Conservation (phyloP, 2,329 filamentous ascomycete genomes). For the Cladosporium sp. region DNA sequence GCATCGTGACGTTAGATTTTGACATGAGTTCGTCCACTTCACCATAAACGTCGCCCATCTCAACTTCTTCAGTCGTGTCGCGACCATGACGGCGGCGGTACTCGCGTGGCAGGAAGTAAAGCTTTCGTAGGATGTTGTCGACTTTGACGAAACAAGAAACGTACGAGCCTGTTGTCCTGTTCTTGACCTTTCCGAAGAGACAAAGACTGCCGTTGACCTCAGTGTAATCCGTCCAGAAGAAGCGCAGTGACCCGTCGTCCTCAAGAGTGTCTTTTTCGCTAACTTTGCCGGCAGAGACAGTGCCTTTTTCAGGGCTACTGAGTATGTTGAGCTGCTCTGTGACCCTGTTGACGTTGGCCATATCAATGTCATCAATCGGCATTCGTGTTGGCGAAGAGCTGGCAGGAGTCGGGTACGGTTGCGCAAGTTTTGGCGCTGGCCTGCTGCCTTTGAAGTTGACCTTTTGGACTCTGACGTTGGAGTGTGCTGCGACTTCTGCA, state of each 20-base stretch:
- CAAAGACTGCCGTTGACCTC: slow-evolving; percentile 90
- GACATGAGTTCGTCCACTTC: slow-evolving; percentile 90
- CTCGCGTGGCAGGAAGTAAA: slow-evolving; percentile 88
- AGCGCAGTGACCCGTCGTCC: slow-evolving; percentile 83
- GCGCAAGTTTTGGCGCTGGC: slow-evolving; percentile 71
- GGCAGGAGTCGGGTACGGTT: slow-evolving; percentile 69
- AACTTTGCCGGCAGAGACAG: slow-evolving; percentile 73
- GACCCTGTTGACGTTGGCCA: slow-evolving; percentile 87
- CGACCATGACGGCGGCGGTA: slow-evolving; percentile 60
- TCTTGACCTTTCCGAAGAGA: slow-evolving; percentile 92
- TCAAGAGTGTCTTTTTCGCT: slow-evolving; percentile 85
- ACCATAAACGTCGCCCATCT: slow-evolving; percentile 84
- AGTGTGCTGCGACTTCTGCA: slow-evolving; percentile 68
- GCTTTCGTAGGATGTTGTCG: slow-evolving; percentile 88
- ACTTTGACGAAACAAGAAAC: slow-evolving; percentile 95
- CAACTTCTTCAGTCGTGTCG: slow-evolving; percentile 74
- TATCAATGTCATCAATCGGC: slow-evolving; percentile 60
- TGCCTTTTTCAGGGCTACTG: slow-evolving; percentile 71
- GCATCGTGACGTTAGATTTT: slow-evolving; percentile 78
- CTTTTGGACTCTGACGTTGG: slow-evolving; percentile 65
- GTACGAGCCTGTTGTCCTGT: slow-evolving; percentile 76
- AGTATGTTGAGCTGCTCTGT: slow-evolving; percentile 84
- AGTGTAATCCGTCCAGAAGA: slow-evolving; percentile 97
- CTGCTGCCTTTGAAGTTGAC: slow-evolving; percentile 85
- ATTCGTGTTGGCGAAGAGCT: slow-evolving; percentile 74